Conservation (phyloP, 352 stramenopile genomes). For the Pythium chondricola region DNA sequence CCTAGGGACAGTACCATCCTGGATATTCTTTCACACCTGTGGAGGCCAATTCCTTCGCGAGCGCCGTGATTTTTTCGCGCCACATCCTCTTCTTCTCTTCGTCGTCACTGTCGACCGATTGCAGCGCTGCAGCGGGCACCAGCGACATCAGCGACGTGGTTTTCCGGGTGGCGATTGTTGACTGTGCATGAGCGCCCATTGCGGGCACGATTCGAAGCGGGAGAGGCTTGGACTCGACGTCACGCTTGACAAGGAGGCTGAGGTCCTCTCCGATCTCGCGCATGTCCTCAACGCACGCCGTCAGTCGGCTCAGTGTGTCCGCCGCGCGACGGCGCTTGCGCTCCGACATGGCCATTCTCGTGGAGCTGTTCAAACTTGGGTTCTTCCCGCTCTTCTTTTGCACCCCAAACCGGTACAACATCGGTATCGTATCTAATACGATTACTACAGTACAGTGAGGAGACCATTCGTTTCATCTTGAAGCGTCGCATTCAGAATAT, state of each 20-base stretch:
- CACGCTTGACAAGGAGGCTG: conserved; percentile 8
- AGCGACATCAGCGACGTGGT: conserved; percentile 11
- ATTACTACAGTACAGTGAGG: too few relatives aligned
- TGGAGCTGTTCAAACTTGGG: too few relatives aligned
- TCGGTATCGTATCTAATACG: too few relatives aligned
- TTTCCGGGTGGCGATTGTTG: not conserved
- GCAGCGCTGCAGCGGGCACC: conserved; percentile 6
- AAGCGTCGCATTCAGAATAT: too few relatives aligned
- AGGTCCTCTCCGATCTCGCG: conserved; percentile 11
- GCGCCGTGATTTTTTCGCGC: conserved; percentile 4
- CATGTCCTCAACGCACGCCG: conserved; percentile 11
- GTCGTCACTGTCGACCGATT: not conserved
- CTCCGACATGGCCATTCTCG: too few relatives aligned
- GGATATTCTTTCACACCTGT: not conserved
- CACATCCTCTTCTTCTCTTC: conserved; percentile 1
- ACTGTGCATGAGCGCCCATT: not conserved
- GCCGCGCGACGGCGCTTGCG: conserved; percentile 10
- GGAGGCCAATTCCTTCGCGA: conserved; percentile 6
- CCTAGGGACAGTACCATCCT: not conserved
- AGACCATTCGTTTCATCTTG: too few relatives aligned
- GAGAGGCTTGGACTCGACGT: not conserved
- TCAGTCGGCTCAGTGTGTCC: conserved; percentile 10
- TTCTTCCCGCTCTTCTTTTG: too few relatives aligned
- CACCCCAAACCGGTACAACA: too few relatives aligned
- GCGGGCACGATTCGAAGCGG: conserved; percentile 8